Evolutionary conservation across 78 protist genomes (phyloP).

Genomic region (Guillardia theta): DNA sequence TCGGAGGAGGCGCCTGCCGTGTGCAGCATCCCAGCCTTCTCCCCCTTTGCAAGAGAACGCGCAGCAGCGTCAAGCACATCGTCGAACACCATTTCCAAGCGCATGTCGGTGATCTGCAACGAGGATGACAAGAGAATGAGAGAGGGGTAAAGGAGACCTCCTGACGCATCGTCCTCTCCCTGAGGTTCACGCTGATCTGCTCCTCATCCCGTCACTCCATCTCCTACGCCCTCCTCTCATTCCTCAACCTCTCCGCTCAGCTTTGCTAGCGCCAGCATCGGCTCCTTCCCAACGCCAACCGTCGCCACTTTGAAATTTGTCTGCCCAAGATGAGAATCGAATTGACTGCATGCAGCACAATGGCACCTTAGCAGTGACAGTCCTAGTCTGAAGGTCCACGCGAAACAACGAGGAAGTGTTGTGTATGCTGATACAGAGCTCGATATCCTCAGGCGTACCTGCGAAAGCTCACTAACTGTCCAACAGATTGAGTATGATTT

Average conservation of each 20-base stretch:
- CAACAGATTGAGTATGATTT: too few relatives aligned
- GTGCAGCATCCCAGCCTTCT: too few relatives aligned
- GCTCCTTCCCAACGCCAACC: background rate
- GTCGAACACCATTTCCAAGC: background rate
- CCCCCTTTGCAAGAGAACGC: background rate
- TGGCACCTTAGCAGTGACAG: background rate
- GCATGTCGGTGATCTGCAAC: background rate
- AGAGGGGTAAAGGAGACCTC: too few relatives aligned
- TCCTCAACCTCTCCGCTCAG: background rate
- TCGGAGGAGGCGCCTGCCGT: too few relatives aligned
- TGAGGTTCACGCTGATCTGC: background rate
- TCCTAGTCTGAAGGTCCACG: background rate
- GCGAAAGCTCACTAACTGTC: too few relatives aligned
- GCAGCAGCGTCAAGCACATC: background rate
- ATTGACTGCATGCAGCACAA: background rate
- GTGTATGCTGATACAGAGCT: background rate
- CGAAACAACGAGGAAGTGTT: background rate
- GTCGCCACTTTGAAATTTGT: background rate
- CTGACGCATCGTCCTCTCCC: too few relatives aligned
- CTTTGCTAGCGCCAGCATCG: background rate
- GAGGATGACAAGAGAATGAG: too few relatives aligned
- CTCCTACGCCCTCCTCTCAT: background rate
- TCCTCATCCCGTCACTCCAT: background rate
- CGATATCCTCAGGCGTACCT: background rate
- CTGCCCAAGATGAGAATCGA: background rate